A percentile compares a stretch with the other conserved stretches of the same genome.
These are phyloP conservation scores for Arthrobotrys entomopaga DNA, from an alignment of 2,329 filamentous ascomycete species.

Conservation along the genomic window DNA sequence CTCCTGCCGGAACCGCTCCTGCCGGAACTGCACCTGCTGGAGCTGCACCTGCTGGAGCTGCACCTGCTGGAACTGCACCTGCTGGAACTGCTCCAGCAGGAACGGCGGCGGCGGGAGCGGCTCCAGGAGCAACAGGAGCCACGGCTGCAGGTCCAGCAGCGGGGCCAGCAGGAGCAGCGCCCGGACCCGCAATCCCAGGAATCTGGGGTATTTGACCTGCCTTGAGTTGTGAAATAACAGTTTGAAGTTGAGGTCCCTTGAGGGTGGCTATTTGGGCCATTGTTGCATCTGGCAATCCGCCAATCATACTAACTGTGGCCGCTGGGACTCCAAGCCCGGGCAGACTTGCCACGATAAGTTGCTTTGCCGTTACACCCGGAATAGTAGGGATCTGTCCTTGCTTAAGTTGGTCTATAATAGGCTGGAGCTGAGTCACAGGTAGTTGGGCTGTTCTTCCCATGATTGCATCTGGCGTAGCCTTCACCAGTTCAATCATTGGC, in stretches of 20 bases:
- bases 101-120: too few relatives aligned
- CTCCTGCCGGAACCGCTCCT: too few relatives aligned
- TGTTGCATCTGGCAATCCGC: slow-evolving; percentile 8
- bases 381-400: slow-evolving; percentile 30
- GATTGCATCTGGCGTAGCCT: slow-evolving; percentile 17
- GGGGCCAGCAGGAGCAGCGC: too few relatives aligned
- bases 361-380: slow-evolving; percentile 21
- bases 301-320: slow-evolving; percentile 9
- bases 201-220: too few relatives aligned
- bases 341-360: slow-evolving; percentile 21
- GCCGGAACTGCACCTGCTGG: too few relatives aligned
- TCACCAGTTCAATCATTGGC: slow-evolving; percentile 17
- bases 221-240: slow-evolving; percentile 19
- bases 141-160: too few relatives aligned
- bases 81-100: too few relatives aligned
- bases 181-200: too few relatives aligned
- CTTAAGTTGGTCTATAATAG: slow-evolving; percentile 8
- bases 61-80: too few relatives aligned
- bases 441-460: slow-evolving; percentile 10
- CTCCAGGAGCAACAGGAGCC: too few relatives aligned
- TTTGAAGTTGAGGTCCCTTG: slow-evolving; percentile 12
- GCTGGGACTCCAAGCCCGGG: slow-evolving; percentile 18
- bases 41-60: too few relatives aligned
- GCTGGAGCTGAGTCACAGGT: slow-evolving; percentile 13
- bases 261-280: slow-evolving; percentile 3